These are phyloP conservation scores for Colletotrichum nymphaeae DNA, from an alignment of 2,329 filamentous ascomycete genomes.

Conservation along the genomic window DNA sequence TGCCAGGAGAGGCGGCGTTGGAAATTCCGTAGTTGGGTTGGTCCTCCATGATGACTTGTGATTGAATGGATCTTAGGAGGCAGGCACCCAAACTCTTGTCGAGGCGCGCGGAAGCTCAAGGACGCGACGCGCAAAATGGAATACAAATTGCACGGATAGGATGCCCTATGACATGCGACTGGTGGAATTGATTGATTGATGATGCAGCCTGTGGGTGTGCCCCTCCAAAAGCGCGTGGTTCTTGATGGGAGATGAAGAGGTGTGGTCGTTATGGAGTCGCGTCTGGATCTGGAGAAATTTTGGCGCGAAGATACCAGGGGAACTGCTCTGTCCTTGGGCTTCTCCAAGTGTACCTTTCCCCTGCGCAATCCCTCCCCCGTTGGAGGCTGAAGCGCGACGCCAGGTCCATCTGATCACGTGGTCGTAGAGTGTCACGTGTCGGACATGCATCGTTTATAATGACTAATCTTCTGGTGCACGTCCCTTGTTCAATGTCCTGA, in stretches of 20 bases:
- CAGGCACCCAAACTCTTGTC: slow-evolving; percentile 17
- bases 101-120: slow-evolving; percentile 14
- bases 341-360: neutral
- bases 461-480: no score
- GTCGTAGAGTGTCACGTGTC: neutral
- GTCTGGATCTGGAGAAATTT: slow-evolving; percentile 50
- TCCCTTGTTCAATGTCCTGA: no score
- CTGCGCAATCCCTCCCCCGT: neutral
- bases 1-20: slow-evolving; percentile 66
- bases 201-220: slow-evolving; percentile 21
- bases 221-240: slow-evolving; percentile 29
- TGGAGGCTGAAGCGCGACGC: neutral
- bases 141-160: slow-evolving; percentile 14
- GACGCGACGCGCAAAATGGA: slow-evolving; percentile 26
- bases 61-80: slow-evolving; percentile 34
- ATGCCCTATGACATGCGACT: slow-evolving; percentile 13
- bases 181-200: slow-evolving; percentile 16
- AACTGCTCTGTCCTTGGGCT: neutral
- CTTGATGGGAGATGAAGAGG: slow-evolving; percentile 24
- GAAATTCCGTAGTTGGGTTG: slow-evolving; percentile 68
- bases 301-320: slow-evolving; percentile 46
- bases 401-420: neutral
- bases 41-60: slow-evolving; percentile 65
- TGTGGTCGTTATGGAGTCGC: slow-evolving; percentile 38
- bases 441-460: no score